Evolutionary conservation across 306 rosid species (phyloP).

Genomic region (Malus orientalis): DNA sequence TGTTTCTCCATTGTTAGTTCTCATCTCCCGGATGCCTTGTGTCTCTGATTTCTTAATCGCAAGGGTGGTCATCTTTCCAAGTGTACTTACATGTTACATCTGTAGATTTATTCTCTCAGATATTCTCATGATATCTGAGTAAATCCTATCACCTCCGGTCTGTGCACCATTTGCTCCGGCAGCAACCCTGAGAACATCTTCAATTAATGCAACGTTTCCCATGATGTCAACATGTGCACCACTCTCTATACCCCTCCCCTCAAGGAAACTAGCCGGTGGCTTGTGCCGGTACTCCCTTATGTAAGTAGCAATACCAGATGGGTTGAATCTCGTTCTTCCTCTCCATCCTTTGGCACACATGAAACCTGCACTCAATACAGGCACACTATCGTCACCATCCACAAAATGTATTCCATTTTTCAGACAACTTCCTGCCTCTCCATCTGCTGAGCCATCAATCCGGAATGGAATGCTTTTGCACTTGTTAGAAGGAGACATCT

Average conservation of each 20-base stretch:
- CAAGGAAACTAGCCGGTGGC: constrained; percentile 36
- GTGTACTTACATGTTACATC: constrained; percentile 29
- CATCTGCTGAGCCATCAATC: constrained; percentile 42
- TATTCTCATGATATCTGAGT: constrained; percentile 48
- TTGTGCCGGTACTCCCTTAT: constrained; percentile 58
- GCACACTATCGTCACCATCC: constrained; percentile 58
- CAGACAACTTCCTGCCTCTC: constrained; percentile 30
- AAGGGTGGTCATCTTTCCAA: not conserved
- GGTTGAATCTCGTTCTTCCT: constrained; percentile 70
- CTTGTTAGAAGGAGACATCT: constrained; percentile 38
- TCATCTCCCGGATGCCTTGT: not conserved
- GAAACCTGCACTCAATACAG: constrained; percentile 63
- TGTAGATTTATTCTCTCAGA: constrained; percentile 47
- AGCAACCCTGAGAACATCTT: constrained; percentile 57
- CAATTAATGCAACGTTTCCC: constrained; percentile 53
- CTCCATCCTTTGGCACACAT: constrained; percentile 85
- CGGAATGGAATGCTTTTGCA: constrained; percentile 48
- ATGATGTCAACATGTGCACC: constrained; percentile 47
- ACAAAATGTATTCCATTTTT: constrained; percentile 41
- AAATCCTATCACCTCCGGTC: constrained; percentile 64
- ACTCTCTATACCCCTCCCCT: constrained; percentile 45
- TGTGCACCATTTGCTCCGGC: constrained; percentile 50
- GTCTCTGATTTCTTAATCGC: not conserved
- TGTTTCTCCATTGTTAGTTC: not conserved
- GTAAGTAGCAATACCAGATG: constrained; percentile 44